Percentiles rank a stretch among this genome's conserved stretches.
phyloP scores from a whole-genome alignment of 495 filamentous ascomycete genomes.

The Trichoderma erinaceum region DNA sequence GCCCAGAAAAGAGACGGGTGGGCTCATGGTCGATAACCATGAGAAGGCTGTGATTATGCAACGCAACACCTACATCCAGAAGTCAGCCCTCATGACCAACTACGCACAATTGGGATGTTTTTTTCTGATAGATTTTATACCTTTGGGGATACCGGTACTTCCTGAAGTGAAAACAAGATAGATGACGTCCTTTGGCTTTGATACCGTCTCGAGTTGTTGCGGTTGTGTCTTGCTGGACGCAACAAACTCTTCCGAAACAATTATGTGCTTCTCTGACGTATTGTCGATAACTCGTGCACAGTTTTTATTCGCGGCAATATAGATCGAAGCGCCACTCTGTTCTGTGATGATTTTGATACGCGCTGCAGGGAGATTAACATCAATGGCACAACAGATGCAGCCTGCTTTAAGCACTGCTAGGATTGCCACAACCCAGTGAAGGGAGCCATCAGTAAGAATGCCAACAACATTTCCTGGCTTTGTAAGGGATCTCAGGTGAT shows the following conservation, averaged over 20 bases:
- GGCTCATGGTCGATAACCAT: constrained; percentile 14
- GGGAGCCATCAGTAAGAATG: constrained; percentile 25
- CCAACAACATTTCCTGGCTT: constrained; percentile 20
- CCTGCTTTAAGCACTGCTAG: constrained; percentile 25
- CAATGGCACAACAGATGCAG: constrained; percentile 26
- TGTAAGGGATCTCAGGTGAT: not conserved
- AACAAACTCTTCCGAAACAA: not conserved
- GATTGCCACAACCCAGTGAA: constrained; percentile 27
- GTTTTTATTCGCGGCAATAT: constrained; percentile 1
- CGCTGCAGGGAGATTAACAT: constrained; percentile 21
- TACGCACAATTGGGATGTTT: not conserved
- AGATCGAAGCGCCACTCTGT: constrained; percentile 18
- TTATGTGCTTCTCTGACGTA: not conserved
- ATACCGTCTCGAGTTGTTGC: constrained; percentile 14
- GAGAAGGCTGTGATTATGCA: constrained; percentile 1
- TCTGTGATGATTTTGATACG: constrained; percentile 17
- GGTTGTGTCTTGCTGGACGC: constrained; percentile 2
- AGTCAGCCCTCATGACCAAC: not conserved
- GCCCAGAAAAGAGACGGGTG: constrained; percentile 16
- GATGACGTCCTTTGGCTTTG: constrained; percentile 15
- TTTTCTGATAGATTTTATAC: not conserved
- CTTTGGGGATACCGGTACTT: constrained; percentile 25
- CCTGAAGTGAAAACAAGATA: constrained; percentile 27
- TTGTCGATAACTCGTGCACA: constrained; percentile 1
- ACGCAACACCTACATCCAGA: not conserved